Evolutionary conservation across 169 alveolate species (phyloP).

Genomic region (Plasmodium gaboni): DNA sequence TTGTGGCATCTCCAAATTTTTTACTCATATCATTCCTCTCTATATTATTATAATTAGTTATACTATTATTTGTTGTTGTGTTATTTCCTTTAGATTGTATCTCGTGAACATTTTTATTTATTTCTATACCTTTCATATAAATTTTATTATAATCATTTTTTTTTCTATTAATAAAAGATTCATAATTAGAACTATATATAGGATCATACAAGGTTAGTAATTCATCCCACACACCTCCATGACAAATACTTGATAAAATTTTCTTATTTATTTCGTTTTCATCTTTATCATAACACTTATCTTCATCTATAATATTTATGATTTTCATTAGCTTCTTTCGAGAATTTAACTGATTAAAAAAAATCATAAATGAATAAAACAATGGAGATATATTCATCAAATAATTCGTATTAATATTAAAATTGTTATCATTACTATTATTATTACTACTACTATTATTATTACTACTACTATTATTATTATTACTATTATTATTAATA

Average conservation of each 20-base stretch:
- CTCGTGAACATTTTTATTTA: background rate
- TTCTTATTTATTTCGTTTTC: conserved; percentile 62
- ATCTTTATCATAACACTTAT: conserved; percentile 66
- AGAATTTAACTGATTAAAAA: conserved; percentile 56
- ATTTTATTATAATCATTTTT: background rate
- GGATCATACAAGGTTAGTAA: conserved; percentile 88
- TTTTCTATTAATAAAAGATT: conserved; percentile 23
- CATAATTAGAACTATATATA: conserved; percentile 71
- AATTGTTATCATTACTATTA: background rate
- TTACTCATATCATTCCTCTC: too few relatives aligned
- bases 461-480: background rate
- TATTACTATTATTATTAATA: background rate
- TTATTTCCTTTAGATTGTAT: too few relatives aligned
- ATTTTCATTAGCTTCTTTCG: conserved; percentile 63
- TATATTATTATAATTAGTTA: too few relatives aligned
- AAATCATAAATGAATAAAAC: conserved; percentile 62
- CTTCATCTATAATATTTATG: conserved; percentile 54
- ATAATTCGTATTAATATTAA: background rate
- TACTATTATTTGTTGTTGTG: too few relatives aligned
- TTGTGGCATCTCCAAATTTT: too few relatives aligned
- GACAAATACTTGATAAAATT: conserved; percentile 78
- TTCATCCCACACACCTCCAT: conserved; percentile 91
- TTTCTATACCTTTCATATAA: background rate
- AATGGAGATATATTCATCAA: conserved; percentile 37
- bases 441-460: background rate